Conservation (phyloP, 345 rosid species). For the Pugionium cornutum region DNA sequence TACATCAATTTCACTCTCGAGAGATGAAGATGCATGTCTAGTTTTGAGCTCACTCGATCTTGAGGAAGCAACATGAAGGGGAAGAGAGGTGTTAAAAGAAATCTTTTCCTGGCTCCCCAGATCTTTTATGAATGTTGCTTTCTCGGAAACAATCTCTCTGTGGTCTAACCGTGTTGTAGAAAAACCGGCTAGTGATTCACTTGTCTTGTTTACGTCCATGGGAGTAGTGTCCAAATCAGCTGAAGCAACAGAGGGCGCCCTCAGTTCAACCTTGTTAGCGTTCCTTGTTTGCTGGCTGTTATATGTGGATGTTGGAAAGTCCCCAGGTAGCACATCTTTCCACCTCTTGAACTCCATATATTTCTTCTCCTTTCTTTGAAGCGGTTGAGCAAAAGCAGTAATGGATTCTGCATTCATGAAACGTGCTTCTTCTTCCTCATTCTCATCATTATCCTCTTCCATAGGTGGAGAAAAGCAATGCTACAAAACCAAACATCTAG, state of each 20-base stretch:
- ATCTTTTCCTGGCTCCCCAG: slow-evolving; percentile 22
- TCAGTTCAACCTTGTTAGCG: slow-evolving; percentile 25
- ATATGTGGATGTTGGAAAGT: slow-evolving; percentile 28
- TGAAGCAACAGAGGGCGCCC: slow-evolving; percentile 15
- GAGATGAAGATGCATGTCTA: slow-evolving; percentile 46
- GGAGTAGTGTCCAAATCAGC: slow-evolving; percentile 26
- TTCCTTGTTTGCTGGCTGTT: slow-evolving; percentile 20
- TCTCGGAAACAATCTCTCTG: slow-evolving; percentile 26
- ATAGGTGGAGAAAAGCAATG: slow-evolving; percentile 51
- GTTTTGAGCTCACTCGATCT: slow-evolving; percentile 35
- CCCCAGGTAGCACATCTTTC: slow-evolving; percentile 48
- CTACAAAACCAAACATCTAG: slow-evolving; percentile 42
- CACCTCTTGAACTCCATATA: slow-evolving; percentile 53
- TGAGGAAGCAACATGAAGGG: slow-evolving; percentile 34
- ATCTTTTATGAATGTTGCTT: slow-evolving; percentile 13
- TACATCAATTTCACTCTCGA: slow-evolving; percentile 74
- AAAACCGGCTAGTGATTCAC: background rate
- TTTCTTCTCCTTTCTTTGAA: slow-evolving; percentile 67
- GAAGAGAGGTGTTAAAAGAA: slow-evolving; percentile 26
- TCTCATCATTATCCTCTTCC: slow-evolving; percentile 22
- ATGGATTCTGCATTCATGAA: slow-evolving; percentile 40
- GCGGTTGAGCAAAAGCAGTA: slow-evolving; percentile 66
- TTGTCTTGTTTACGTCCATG: slow-evolving; percentile 5
- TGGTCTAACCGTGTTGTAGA: slow-evolving; percentile 24
- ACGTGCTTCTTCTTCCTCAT: slow-evolving; percentile 46